Base-by-base conservation (phyloP, 2,329 filamentous ascomycete genomes). In the Xylariaceae sp. region DNA sequence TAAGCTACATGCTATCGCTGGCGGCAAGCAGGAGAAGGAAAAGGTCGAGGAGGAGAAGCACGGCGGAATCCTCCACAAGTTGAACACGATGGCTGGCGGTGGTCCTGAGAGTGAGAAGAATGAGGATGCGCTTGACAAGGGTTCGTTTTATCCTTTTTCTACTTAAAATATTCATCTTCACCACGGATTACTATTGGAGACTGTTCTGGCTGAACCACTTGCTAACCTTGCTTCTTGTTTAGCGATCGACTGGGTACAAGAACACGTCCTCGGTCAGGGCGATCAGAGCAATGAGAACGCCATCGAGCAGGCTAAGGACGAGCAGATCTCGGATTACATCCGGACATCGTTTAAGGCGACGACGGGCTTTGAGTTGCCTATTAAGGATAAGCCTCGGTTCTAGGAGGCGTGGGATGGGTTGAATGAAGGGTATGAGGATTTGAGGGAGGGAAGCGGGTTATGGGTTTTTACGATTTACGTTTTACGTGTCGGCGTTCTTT, bases 61-160 rank as follows among this genome's bases (percentile, higher is more conserved):
- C 44, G 78, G 82, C 61, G 84, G 86, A 61, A 72, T 92, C 64
- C 81, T 84, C 71, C 82, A 87, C 76, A 90, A 89, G 77, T 55
- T 92, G 61, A 90, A 93, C 77, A 72, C 75, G 59, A 79, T 86
- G 65, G 88, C 87, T 17, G 90, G 90, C 42, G 90, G 90, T 56
- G 90, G 90, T 44, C 75, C 75, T 39, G 78, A 89, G 74, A 85
- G 87, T 71, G 90, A 93, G 82, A 87, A 90, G 82, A 88, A 92
- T 67, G 89, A 94, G 74, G 89, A 93, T 70, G 76, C 73, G n/a
- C 82, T 94, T 55, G 90, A 94, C 77, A 94, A 94, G 78, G 87
- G 89, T 90, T 4, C 23, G 62, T 54, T 62, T 35, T 30, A 15
- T 18, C 11, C 9, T 39, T 17, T 58, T 53, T 13, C 42, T n/a